Conservation (phyloP, 345 rosid genomes). For the Gossypium raimondii region DNA sequence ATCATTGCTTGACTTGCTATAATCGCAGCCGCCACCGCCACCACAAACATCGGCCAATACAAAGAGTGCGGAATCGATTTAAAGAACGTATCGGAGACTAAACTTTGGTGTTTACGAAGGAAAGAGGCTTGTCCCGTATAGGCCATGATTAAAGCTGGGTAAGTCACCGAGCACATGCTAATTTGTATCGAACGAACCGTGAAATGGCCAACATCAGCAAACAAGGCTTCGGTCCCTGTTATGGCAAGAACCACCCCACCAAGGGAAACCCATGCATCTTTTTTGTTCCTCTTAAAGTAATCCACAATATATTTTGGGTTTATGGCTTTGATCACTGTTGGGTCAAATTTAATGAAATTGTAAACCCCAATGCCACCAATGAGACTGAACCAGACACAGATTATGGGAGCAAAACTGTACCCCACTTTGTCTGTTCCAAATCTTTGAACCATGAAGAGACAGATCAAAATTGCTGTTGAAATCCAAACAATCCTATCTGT, state of each 20-base stretch:
- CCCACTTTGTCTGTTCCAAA: constrained; percentile 52
- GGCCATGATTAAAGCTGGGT: constrained; percentile 41
- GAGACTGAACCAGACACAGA: constrained; percentile 37
- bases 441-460: constrained; percentile 42
- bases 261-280: constrained; percentile 51
- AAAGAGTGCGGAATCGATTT: constrained; percentile 30
- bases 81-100: constrained; percentile 29
- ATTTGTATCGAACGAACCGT: constrained; percentile 38
- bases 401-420: constrained; percentile 40
- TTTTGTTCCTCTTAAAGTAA: constrained; percentile 40
- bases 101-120: constrained; percentile 30
- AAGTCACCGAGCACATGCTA: constrained; percentile 31
- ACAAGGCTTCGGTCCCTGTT: constrained; percentile 50
- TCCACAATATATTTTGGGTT: constrained; percentile 36
- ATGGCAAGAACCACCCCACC: constrained; percentile 40
- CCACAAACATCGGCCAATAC: constrained; percentile 55
- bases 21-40: constrained; percentile 40
- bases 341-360: constrained; percentile 38
- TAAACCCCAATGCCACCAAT: constrained; percentile 35
- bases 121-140: constrained; percentile 44
- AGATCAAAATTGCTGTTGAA: constrained; percentile 35
- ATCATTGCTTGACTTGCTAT: constrained; percentile 61
- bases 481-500: constrained; percentile 43
- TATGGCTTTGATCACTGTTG: constrained; percentile 31
- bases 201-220: constrained; percentile 63